These are phyloP conservation scores for Pseudonitzschia multistriata DNA, from an alignment of 108 stramenopile genomes.

Conservation along the genomic window DNA sequence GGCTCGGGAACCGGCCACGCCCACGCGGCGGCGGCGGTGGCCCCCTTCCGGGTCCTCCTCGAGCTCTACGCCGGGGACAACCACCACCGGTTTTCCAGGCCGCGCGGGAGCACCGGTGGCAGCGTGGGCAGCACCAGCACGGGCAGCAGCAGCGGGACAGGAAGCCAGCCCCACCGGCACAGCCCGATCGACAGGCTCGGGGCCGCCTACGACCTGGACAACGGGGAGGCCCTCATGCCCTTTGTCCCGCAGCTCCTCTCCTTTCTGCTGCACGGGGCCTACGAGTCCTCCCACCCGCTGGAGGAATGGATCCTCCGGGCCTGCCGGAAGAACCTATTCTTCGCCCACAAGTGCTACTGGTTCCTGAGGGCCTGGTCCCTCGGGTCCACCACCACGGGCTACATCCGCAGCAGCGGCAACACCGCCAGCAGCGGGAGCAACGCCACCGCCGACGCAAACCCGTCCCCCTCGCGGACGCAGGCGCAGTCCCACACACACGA, in stretches of 20 bases:
- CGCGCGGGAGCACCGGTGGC: no score
- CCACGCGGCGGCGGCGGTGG: slow-evolving; percentile 10
- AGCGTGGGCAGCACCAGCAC: no score
- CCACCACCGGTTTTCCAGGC: slow-evolving; percentile 59
- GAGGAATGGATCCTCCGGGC: slow-evolving; percentile 82
- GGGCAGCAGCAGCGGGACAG: no score
- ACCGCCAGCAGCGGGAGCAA: no score
- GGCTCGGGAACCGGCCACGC: not conserved
- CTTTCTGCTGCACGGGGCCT: slow-evolving; percentile 86
- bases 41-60: slow-evolving; percentile 75
- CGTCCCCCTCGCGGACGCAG: no score
- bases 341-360: slow-evolving; percentile 89
- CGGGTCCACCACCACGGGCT: slow-evolving; percentile 24
- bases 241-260: slow-evolving; percentile 84
- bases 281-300: slow-evolving; percentile 57
- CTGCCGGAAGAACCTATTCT: slow-evolving; percentile 64
- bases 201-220: slow-evolving; percentile 58
- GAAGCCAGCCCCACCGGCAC: not conserved
- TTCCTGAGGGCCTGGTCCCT: slow-evolving; percentile 83
- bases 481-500: no score
- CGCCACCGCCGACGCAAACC: no score
- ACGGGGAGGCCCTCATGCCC: slow-evolving; percentile 59
- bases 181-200: slow-evolving; percentile 32
- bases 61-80: slow-evolving; percentile 88
- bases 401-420: not conserved